phyloP scores from a whole-genome alignment of 441 rosid species.

The Erysimum cheiri region DNA sequence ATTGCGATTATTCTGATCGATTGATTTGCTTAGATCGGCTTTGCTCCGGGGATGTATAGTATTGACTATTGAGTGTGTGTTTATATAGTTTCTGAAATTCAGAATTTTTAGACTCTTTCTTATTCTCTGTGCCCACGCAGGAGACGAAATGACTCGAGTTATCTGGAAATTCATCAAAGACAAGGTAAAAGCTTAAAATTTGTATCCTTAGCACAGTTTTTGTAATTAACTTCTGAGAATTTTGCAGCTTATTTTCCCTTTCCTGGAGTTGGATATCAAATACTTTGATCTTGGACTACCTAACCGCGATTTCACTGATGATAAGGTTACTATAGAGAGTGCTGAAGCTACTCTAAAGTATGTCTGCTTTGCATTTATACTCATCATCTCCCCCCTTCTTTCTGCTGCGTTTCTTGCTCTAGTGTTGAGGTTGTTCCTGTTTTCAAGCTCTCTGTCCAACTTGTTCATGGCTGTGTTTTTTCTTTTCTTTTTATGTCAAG shows the following conservation, averaged over 20 bases:
- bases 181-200: conserved; percentile 50
- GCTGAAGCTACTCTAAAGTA: conserved; percentile 86
- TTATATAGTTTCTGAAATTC: neutral
- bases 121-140: conserved; percentile 45
- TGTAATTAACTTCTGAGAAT: neutral
- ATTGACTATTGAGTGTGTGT: neutral
- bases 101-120: neutral
- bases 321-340: conserved; percentile 75
- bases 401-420: neutral
- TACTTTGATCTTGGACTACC: conserved; percentile 87
- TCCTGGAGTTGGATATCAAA: conserved; percentile 79
- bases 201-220: neutral
- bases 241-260: conserved; percentile 81
- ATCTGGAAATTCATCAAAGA: conserved; percentile 83
- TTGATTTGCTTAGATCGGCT: conserved; percentile 14
- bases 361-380: conserved; percentile 28
- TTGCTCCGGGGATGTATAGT: neutral
- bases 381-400: neutral
- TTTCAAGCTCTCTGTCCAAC: conserved; percentile 9
- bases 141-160: conserved; percentile 90
- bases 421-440: conserved; percentile 15
- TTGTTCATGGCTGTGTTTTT: conserved; percentile 4
- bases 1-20: neutral
- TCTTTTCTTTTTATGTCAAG: conserved; percentile 46
- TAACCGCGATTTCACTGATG: conserved; percentile 77